Base-by-base conservation (phyloP, 139 green algal species). In the Marvania coccoides region DNA sequence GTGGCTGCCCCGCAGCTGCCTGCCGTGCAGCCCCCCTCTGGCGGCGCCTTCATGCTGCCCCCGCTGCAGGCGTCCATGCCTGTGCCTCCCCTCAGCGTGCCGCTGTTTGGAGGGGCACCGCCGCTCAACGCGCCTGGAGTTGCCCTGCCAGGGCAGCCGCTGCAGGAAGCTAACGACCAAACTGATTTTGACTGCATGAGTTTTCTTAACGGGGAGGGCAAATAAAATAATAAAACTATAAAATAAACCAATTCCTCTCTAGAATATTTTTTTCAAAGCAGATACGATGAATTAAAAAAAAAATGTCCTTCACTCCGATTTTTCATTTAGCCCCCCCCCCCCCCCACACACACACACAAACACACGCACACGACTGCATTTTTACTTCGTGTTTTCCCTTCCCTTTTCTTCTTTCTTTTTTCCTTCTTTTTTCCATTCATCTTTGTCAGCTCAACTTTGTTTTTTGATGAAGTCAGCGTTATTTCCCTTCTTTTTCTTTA, bases 21-120 rank as follows among this genome's bases (percentile, higher is more conserved):
- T 36, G 24, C 58, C 40, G 26, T 15, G 57, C n/a, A n/a, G n/a
- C n/a, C n/a, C n/a, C n/a, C n/a, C n/a, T n/a, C n/a, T n/a, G n/a
- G n/a, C n/a, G n/a, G n/a, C n/a, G n/a, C n/a, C n/a, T n/a, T n/a
- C n/a, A n/a, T n/a, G 31, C 9, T 4, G 33, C 15, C 6, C 15
- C 56, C 36, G n/a, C 9, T 35, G 8, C 9, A 39, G 36, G 36
- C 45, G 5, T 47, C 34, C 33, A 31, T 58, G 15, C 42, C 61
- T 12, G 8, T 54, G 31, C 61, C 33, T n/a, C 39, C 15, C 8
- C 23, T 26, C 2, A 5, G 42, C 5, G 40, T 42, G 33, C 61
- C 61, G 2, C 36, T 60, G 24, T 70, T 70, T 42, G 63, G 63
- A 3, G 63, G 63, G 2, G 53, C 63, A 6, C 63, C 62, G 2